Evolutionary conservation across 106 monocot species (phyloP), one percentile per base, ranked within the genome.

Genomic region (Agapanthus africanus): DNA sequence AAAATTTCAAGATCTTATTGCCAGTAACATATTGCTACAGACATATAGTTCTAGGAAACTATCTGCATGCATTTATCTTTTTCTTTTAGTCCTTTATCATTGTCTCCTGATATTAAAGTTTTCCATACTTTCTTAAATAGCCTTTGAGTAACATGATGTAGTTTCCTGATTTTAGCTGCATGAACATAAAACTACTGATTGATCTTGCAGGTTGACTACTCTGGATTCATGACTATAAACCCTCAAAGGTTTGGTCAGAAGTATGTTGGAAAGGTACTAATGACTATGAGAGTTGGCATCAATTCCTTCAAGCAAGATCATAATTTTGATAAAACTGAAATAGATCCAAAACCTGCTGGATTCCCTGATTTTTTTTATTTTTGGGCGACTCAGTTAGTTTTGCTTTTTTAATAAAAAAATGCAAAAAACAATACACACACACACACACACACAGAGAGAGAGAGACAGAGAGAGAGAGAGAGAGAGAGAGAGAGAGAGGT

Each of bases 221-320:
- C 91, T 64, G 97, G 97, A 65, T 91, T 99, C 84, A 92, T 85
- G 81, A 99, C 97, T 63, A 99, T 99, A 71, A 99, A 99, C 59
- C 97, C 97, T 77, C 97, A 99, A 68, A 86, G 92, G 36, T 99
- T 92, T 79, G 92, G 97, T 30, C 97, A 99, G 73, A 99, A 99
- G 69, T 99, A 92, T 77, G 97, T 99, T 34, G 97, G 97, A 32
- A 99, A 99, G 97, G 97, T 99, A 84, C n/a, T n/a, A n/a, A n/a
- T n/a, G 23, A 57, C 33, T 54, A n/a, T 22, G 14, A 54, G 19
- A 30, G 36, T 3, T 62, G 19, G 34, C 27, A 62, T 62, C n/a
- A 36, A 62, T 62, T 7, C n/a, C 3, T 62, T 62, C 18, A 0
- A 35, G 8, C 61, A 62, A n/a, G n/a, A n/a, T n/a, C n/a, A n/a